phyloP scores from a whole-genome alignment of 305 asterid species.

The Fraxinus xanthoxyloides region DNA sequence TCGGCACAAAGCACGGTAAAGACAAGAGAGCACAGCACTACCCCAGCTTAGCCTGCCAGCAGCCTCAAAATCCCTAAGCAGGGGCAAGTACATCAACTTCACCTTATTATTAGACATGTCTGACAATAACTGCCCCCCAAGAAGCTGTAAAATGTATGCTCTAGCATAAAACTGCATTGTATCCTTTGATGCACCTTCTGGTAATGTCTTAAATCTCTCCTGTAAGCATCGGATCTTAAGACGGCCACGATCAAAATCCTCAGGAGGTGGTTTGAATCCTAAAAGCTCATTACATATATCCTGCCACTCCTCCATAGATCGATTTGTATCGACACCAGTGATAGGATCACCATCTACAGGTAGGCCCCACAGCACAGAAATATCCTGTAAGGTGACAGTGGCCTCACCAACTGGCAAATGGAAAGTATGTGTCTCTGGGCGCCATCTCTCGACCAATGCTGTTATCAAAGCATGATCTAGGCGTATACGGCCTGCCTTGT shows the following conservation, averaged over 20 bases:
- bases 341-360: conserved; percentile 77
- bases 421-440: conserved; percentile 86
- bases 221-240: conserved; percentile 69
- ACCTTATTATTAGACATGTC: conserved; percentile 72
- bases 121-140: conserved; percentile 60
- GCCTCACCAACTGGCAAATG: conserved; percentile 81
- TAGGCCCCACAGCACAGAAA: conserved; percentile 74
- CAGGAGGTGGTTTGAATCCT: conserved; percentile 69
- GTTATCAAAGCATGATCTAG: conserved; percentile 78
- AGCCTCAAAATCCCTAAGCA: conserved; percentile 61
- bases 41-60: conserved; percentile 74
- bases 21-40: conserved; percentile 61
- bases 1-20: conserved; percentile 66
- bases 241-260: conserved; percentile 76
- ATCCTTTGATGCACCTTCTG: conserved; percentile 62
- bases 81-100: conserved; percentile 63
- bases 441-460: conserved; percentile 81
- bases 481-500: conserved; percentile 76
- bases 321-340: conserved; percentile 69
- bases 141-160: conserved; percentile 67
- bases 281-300: conserved; percentile 64
- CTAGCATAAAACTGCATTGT: conserved; percentile 59
- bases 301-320: conserved; percentile 78
- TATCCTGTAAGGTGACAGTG: conserved; percentile 72
- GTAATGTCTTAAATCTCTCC: conserved; percentile 63